Evolutionary conservation across 805 yeast genomes (phyloP).

Genomic region (Novakomyces olei): DNA sequence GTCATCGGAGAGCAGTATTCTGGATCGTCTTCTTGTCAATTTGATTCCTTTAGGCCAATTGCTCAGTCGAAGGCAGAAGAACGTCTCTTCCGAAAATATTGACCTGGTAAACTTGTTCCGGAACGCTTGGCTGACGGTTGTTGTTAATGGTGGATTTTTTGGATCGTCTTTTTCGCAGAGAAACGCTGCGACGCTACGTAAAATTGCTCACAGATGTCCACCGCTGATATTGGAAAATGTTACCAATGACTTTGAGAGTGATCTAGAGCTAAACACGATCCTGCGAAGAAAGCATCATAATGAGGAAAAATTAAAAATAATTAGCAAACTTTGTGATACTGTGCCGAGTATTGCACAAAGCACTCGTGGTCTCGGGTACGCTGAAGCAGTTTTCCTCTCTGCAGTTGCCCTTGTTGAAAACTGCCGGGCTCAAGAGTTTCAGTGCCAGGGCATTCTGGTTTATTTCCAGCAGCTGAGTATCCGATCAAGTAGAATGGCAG

Average conservation of each 20-base stretch:
- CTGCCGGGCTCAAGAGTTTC: constrained; percentile 57
- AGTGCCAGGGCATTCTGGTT: constrained; percentile 49
- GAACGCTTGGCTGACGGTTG: constrained; percentile 86
- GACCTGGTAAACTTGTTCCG: too few relatives aligned
- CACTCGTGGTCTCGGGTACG: constrained; percentile 24
- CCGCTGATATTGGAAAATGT: constrained; percentile 66
- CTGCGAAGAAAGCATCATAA: constrained; percentile 27
- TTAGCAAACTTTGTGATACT: constrained; percentile 45
- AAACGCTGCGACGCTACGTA: constrained; percentile 28
- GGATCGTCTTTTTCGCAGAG: constrained; percentile 30
- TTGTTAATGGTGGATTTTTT: constrained; percentile 66
- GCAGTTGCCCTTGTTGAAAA: constrained; percentile 62
- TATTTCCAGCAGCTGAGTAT: constrained; percentile 79
- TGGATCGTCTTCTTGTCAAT: too few relatives aligned
- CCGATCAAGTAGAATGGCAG: constrained; percentile 43
- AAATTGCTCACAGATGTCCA: constrained; percentile 72
- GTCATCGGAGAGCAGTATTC: too few relatives aligned
- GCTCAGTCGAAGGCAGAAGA: too few relatives aligned
- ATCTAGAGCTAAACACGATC: constrained; percentile 77
- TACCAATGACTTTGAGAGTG: constrained; percentile 69
- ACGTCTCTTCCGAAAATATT: too few relatives aligned
- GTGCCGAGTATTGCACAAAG: constrained; percentile 19
- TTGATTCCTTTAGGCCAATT: too few relatives aligned
- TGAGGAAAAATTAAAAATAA: constrained; percentile 30
- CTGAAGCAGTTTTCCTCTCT: constrained; percentile 70